phyloP scores from a whole-genome alignment of 140 eudicot genomes.

The Anethum foeniculum region DNA sequence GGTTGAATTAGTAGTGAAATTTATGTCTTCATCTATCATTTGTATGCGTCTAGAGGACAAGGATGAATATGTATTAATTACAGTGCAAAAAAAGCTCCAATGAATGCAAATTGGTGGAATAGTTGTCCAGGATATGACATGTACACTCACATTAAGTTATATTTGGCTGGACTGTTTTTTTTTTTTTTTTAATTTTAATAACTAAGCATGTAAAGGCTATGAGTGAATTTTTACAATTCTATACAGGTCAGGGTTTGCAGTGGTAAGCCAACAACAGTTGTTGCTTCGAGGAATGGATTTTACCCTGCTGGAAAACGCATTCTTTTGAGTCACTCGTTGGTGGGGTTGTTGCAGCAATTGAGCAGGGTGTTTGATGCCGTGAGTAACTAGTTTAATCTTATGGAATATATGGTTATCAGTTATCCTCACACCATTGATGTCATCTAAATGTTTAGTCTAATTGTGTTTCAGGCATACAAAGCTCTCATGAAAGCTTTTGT shows the following conservation, averaged over 20 bases:
- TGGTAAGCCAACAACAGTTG: conserved; percentile 75
- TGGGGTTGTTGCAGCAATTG: conserved; percentile 95
- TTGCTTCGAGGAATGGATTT: conserved; percentile 88
- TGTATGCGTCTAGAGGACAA: neutral
- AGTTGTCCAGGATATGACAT: no score
- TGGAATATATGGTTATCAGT: neutral
- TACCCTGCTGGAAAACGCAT: conserved; percentile 83
- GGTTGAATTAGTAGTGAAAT: conserved; percentile 9
- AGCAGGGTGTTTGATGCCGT: conserved; percentile 83
- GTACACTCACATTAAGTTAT: no score
- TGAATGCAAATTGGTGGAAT: neutral
- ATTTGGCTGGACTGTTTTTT: no score
- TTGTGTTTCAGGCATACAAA: conserved; percentile 70
- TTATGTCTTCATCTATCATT: neutral
- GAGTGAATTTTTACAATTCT: conserved; percentile 13
- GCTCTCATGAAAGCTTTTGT: conserved; percentile 81
- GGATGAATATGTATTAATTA: no score
- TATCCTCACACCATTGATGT: neutral
- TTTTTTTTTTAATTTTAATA: no score
- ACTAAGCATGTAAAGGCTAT: neutral
- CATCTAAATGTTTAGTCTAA: neutral
- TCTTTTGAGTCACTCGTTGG: conserved; percentile 74
- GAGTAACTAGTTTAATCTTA: conserved; percentile 1
- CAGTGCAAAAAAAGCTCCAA: no score
- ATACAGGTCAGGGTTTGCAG: conserved; percentile 85